Evolutionary conservation across 2,329 filamentous ascomycete genomes (phyloP), one percentile per base, ranked within the genome.

Genomic region (Aureobasidium sp.): DNA sequence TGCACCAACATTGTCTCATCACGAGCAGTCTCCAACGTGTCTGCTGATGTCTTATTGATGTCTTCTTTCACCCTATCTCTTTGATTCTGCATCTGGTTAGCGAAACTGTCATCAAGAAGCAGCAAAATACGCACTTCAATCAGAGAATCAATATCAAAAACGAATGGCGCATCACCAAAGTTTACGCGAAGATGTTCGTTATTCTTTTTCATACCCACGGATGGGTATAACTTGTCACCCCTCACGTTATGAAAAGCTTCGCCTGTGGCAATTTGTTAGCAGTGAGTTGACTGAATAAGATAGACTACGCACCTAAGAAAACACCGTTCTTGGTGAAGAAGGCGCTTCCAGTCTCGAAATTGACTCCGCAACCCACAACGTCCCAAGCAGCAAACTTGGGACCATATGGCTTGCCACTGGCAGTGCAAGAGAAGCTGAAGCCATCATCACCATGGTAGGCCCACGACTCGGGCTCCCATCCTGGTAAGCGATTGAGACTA

Each of bases 141-240:
- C 81, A 94, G 84, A 64, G 84, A 83, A 74, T 97, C 90, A 68
- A 99, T 97, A 72, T 97, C 90, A 76, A 88, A 99, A 48, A 90
- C 82, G 73, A 97, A 97, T 3, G 89, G 88, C 59, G 82, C 83
- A 73, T 84, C 83, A 37, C 85, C 85, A 71, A 87, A 87, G 70
- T 87, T 87, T 37, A 79, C 81, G 47, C 76, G 78, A 26, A 87
- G 68, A 64, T 83, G 82, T 62, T 86, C 83, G 55, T 79, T 79
- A 0, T 81, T 79, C 67, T 84, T 85, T 74, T 87, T 87, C 80
- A 87, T 83, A n/a, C 85, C 85, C 23, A 87, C 79, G 0, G 82
- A 82, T 1, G 85, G 85, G 68, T 86, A 92, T n/a, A 90, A 72
- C 70, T 83, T 83, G 12, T 83, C 81, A 2, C 56, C 60, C 46